A percentile compares a stretch with the other conserved stretches of the same genome.
Conservation (phyloP, 1,284 basidiomycete species). For the Volvariella volvacea region DNA sequence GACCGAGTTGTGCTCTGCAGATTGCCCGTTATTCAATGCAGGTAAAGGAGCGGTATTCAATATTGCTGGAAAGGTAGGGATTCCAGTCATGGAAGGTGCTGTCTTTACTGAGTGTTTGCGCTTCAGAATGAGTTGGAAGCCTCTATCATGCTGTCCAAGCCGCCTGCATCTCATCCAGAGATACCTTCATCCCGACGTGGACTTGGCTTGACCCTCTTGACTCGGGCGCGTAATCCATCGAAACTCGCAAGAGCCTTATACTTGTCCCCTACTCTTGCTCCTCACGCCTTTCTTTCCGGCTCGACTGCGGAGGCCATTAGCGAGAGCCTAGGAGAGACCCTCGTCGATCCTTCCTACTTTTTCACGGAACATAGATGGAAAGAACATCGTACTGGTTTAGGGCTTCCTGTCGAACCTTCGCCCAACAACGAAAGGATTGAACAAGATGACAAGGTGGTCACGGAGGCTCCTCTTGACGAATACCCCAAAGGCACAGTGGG, state of each 20-base stretch:
- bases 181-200: constrained; percentile 57
- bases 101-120: not conserved
- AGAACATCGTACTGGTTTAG: constrained; percentile 66
- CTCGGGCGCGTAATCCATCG: constrained; percentile 67
- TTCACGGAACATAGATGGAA: constrained; percentile 69
- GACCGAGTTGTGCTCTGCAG: constrained; percentile 25
- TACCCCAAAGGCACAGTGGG: constrained; percentile 76
- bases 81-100: not conserved
- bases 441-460: constrained; percentile 5
- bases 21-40: constrained; percentile 72
- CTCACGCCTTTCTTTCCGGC: constrained; percentile 71
- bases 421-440: constrained; percentile 20
- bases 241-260: constrained; percentile 65
- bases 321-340: constrained; percentile 41
- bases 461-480: constrained; percentile 35
- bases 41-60: constrained; percentile 81
- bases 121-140: constrained; percentile 72
- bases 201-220: constrained; percentile 58
- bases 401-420: constrained; percentile 59
- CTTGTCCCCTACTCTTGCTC: constrained; percentile 48
- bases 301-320: constrained; percentile 54
- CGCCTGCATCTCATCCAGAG: constrained; percentile 55
- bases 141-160: constrained; percentile 72
- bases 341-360: constrained; percentile 71
- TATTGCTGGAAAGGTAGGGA: constrained; percentile 58